Conservation (phyloP, 1,139 yeast genomes). For the Petasospora rhodanensis region DNA sequence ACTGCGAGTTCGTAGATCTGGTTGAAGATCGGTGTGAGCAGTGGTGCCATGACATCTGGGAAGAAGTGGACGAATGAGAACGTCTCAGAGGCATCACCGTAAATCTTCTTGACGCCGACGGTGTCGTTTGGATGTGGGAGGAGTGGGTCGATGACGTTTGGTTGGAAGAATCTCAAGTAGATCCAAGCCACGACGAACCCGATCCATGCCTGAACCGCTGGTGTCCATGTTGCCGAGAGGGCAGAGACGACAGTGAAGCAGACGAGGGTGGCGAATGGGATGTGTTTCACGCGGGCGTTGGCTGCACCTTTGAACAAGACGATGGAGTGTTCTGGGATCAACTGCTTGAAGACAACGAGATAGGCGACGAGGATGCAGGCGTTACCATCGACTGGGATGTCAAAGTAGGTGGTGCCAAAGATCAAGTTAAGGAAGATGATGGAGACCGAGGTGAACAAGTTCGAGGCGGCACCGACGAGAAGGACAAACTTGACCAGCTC, state of each 20-base stretch:
- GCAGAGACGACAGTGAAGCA: conserved; percentile 44
- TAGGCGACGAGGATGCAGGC: conserved; percentile 69
- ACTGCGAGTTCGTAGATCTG: conserved; percentile 50
- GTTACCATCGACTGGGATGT: conserved; percentile 61
- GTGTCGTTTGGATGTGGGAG: conserved; percentile 26
- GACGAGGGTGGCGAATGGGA: conserved; percentile 59
- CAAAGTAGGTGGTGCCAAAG: conserved; percentile 24
- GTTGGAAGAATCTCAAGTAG: conserved; percentile 73
- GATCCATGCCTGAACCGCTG: conserved; percentile 60
- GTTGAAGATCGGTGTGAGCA: conserved; percentile 51
- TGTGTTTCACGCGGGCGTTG: conserved; percentile 66
- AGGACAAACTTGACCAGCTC: conserved; percentile 59
- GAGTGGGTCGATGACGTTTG: conserved; percentile 35
- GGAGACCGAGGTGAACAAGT: conserved; percentile 41
- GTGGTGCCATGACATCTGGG: conserved; percentile 56
- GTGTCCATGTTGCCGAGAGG: conserved; percentile 39
- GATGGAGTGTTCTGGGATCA: conserved; percentile 83
- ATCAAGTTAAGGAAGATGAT: conserved; percentile 35
- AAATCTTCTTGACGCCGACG: conserved; percentile 33
- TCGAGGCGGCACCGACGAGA: conserved; percentile 57
- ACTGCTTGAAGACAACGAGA: conserved; percentile 80
- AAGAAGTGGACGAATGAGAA: conserved; percentile 80
- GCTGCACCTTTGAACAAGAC: conserved; percentile 59
- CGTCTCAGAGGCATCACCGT: conserved; percentile 89
- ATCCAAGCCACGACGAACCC: conserved; percentile 70